phyloP scores from a whole-genome alignment of 768 basidiomycete genomes.

The Hydnum rufescens region DNA sequence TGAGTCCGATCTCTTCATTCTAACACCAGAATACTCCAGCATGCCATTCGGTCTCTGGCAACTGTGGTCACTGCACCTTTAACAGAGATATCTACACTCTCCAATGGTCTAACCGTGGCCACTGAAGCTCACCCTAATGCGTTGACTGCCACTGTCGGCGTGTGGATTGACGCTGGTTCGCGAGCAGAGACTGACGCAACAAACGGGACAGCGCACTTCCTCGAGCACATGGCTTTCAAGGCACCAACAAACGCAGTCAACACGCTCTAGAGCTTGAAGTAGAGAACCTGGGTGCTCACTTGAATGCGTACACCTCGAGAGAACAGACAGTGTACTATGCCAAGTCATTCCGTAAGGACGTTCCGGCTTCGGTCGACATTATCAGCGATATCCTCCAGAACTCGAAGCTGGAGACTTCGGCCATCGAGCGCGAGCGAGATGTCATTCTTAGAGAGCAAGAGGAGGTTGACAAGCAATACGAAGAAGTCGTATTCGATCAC shows the following conservation, averaged over 20 bases:
- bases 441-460: slow-evolving; percentile 95
- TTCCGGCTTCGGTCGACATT: slow-evolving; percentile 79
- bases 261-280: slow-evolving; percentile 89
- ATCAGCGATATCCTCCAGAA: slow-evolving; percentile 96
- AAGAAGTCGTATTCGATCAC: slow-evolving; percentile 98
- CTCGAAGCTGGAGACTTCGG: slow-evolving; percentile 70
- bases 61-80: slow-evolving; percentile 30
- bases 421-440: slow-evolving; percentile 89
- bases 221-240: slow-evolving; percentile 98
- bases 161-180: slow-evolving; percentile 98
- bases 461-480: slow-evolving; percentile 95
- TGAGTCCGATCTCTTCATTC: not conserved
- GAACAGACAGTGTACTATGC: slow-evolving; percentile 99
- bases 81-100: slow-evolving; percentile 79
- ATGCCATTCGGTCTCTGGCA: slow-evolving; percentile 19
- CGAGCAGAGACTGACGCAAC: slow-evolving; percentile 90
- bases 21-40: not conserved
- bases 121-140: slow-evolving; percentile 79
- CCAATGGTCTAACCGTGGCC: slow-evolving; percentile 89
- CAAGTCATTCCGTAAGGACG: slow-evolving; percentile 94
- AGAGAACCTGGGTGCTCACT: slow-evolving; percentile 90
- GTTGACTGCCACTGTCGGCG: slow-evolving; percentile 94
- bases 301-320: slow-evolving; percentile 95
- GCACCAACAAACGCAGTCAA: slow-evolving; percentile 74
- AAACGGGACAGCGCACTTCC: slow-evolving; percentile 94